A percentile compares a stretch with the other conserved stretches of the same genome.
These are phyloP conservation scores for Nannizziopsis barbatae DNA, from an alignment of 2,329 filamentous ascomycete genomes.

Conservation along the genomic window DNA sequence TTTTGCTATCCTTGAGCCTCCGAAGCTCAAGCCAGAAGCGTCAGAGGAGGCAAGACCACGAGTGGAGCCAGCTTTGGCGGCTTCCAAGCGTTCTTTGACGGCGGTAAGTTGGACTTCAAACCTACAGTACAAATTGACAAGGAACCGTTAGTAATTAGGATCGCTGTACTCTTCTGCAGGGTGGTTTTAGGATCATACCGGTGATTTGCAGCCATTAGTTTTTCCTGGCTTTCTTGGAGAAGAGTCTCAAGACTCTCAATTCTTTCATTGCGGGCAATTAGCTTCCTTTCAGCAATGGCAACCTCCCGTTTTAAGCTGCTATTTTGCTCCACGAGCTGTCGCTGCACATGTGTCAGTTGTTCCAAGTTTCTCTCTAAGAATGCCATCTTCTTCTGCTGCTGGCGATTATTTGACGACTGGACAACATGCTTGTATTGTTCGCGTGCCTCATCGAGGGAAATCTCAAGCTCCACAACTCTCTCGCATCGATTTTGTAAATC, in stretches of 20 bases:
- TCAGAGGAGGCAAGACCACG: slow-evolving; percentile 61
- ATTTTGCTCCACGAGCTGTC: slow-evolving; percentile 97
- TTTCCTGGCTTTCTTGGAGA: slow-evolving; percentile 95
- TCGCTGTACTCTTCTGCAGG: too few species aligned
- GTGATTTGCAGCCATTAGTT: slow-evolving; percentile 92
- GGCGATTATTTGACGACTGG: slow-evolving; percentile 90
- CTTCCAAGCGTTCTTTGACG: slow-evolving; percentile 94
- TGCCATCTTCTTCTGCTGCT: slow-evolving; percentile 99
- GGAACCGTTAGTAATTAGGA: slow-evolving; percentile 11
- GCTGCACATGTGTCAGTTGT: slow-evolving; percentile 92
- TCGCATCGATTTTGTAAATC: slow-evolving; percentile 97
- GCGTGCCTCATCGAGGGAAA: slow-evolving; percentile 89
- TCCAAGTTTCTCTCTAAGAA: slow-evolving; percentile 97
- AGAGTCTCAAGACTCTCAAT: slow-evolving; percentile 88
- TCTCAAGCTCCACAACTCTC: slow-evolving; percentile 94
- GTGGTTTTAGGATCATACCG: slow-evolving; percentile 52
- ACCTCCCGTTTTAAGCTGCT: slow-evolving; percentile 97
- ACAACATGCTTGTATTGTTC: slow-evolving; percentile 99
- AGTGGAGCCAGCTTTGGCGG: slow-evolving; percentile 83
- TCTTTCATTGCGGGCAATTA: slow-evolving; percentile 91
- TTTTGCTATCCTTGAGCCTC: slow-evolving; percentile 51
- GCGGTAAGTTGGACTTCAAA: slow-evolving; percentile 95
- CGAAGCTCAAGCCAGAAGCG: slow-evolving; percentile 62
- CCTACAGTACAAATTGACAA: slow-evolving; percentile 39
- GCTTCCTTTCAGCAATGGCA: slow-evolving; percentile 91